Conservation (phyloP, 352 stramenopile genomes). For the Phytophthora sansomeana region DNA sequence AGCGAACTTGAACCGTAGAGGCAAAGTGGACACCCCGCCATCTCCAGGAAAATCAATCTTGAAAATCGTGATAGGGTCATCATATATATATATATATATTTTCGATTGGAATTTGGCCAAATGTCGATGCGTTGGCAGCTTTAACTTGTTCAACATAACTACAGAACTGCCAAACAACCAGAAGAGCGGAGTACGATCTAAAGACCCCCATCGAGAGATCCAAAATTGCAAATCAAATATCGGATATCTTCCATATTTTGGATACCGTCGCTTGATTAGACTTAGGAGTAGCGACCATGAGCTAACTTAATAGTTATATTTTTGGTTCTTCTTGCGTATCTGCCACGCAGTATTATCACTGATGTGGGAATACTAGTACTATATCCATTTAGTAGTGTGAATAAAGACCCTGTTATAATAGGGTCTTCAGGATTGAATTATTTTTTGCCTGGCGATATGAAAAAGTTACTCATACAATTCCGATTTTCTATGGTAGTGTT, state of each 20-base stretch:
- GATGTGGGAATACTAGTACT: not conserved
- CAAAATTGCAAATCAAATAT: no score
- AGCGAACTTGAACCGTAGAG: constrained; percentile 5
- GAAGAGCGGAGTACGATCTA: not conserved
- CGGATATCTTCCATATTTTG: constrained; percentile 1
- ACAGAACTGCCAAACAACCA: not conserved
- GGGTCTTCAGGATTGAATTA: not conserved
- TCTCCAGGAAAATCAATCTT: constrained; percentile 3
- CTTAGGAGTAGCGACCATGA: not conserved
- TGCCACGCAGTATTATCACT: not conserved
- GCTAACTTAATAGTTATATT: no score
- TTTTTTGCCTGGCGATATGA: not conserved
- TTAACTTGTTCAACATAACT: not conserved
- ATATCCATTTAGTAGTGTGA: not conserved
- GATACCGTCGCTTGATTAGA: constrained; percentile 1
- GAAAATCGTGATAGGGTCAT: not conserved
- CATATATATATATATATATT: no score
- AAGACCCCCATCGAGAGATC: not conserved
- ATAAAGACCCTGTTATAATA: not conserved
- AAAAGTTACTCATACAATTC: not conserved
- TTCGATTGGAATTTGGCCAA: not conserved
- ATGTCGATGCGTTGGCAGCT: not conserved
- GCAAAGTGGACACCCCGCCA: not conserved
- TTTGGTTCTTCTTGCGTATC: not conserved
- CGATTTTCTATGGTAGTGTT: not conserved